Evolutionary conservation across 164 flowering plant species (phyloP).

Genomic region (Vitis labrusca): DNA sequence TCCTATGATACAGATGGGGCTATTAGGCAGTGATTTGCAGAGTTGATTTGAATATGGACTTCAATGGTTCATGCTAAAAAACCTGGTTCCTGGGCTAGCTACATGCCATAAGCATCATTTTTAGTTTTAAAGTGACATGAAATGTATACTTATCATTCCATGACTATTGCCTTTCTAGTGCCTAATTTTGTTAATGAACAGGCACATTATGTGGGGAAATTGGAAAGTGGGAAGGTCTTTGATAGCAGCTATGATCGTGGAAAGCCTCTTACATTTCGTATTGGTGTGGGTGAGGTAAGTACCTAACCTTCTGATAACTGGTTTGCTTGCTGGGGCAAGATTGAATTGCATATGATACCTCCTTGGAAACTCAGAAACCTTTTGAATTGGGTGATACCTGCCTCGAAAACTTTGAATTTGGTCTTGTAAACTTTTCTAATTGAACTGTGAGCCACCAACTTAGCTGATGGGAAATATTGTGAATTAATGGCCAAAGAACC

Average conservation of each 20-base stretch:
- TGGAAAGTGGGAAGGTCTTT: conserved; percentile 79
- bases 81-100: background rate
- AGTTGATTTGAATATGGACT: too few species aligned
- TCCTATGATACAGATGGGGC: too few species aligned
- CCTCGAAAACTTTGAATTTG: too few species aligned
- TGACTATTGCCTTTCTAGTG: background rate
- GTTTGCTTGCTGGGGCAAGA: background rate
- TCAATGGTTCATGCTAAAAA: background rate
- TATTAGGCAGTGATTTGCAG: too few species aligned
- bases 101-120: too few species aligned
- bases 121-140: too few species aligned
- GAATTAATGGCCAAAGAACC: too few species aligned
- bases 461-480: too few species aligned
- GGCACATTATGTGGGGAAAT: conserved; percentile 88
- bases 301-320: background rate
- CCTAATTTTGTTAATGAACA: conserved; percentile 15
- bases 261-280: conserved; percentile 77
- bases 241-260: conserved; percentile 96
- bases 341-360: background rate
- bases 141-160: too few species aligned
- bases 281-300: conserved; percentile 87
- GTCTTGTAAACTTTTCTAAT: too few species aligned
- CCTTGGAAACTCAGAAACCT: background rate
- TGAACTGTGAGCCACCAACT: too few species aligned
- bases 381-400: too few species aligned